Evolutionary conservation across 1,139 yeast genomes (phyloP), one percentile per base, ranked within the genome.

Genomic region (Petasospora rhodanensis): DNA sequence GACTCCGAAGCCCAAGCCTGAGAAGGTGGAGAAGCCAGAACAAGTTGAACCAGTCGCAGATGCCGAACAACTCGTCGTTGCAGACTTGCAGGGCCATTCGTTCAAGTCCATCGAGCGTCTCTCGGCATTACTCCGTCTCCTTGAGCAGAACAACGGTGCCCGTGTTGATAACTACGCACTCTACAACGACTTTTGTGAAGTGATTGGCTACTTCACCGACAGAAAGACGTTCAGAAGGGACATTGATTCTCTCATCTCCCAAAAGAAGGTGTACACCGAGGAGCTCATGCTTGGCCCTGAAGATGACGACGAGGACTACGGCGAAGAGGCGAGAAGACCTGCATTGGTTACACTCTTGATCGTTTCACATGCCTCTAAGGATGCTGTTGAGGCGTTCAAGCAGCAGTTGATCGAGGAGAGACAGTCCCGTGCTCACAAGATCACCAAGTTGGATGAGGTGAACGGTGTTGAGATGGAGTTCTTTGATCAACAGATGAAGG

Each of bases 61-160:
- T 14, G 10, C 31, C 13, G 37, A 34, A 12, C 27, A 31, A 7
- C 19, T 42, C n/a, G 35, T 33, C 12, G 32, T 47, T 16, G 34
- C 48, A 4, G 45, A 45, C 21, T 25, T 51, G 4, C 38, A 42
- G 22, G 51, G 47, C 14, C 31, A 48, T 4, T 58, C 64, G 2
- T 56, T 61, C 37, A 59, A 54, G 15, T 50, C 55, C 4, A 43
- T 52, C 26, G 61, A 58, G 31, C 51, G 66, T 13, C 51, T 54
- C 12, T 42, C 47, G 4, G 54, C 54, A 7, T 40, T 62, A 2
- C 22, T 61, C 21, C 38, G 51, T n/a, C 32, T 60, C 10, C 34
- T 64, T 13, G 41, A 47, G 6, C 55, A 55, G 4, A 42, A 49
- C 28, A 47, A 49, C 29, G 68, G 68, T 7, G 56, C 58, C 4